These are phyloP conservation scores for Phaeosphaeria sp. DNA, from an alignment of 2,329 filamentous ascomycete genomes.

Conservation along the genomic window DNA sequence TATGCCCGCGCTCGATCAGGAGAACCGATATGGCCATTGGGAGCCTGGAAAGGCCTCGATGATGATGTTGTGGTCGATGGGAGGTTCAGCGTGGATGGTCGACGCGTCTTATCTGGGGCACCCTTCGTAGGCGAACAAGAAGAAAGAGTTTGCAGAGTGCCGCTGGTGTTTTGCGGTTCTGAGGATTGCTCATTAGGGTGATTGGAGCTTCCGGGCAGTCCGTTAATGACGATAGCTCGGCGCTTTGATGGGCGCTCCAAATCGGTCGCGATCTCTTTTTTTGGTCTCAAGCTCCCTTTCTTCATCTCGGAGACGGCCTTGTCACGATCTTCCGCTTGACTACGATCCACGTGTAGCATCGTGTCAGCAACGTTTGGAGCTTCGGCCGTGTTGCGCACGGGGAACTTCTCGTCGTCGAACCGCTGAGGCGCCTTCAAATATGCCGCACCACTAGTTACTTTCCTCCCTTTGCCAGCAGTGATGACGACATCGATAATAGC, in stretches of 20 bases:
- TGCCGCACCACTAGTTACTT: slow-evolving; percentile 22
- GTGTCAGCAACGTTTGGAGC: neutral
- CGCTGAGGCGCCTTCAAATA: slow-evolving; percentile 35
- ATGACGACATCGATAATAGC: slow-evolving; percentile 50
- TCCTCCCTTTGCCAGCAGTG: slow-evolving; percentile 37
- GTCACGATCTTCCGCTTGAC: neutral
- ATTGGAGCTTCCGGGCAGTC: neutral
- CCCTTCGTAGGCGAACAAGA: neutral
- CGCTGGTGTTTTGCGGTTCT: neutral
- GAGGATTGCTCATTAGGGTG: neutral
- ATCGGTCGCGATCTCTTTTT: neutral
- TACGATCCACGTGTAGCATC: neutral
- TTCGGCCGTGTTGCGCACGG: neutral
- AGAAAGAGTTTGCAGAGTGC: neutral
- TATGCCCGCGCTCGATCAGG: neutral
- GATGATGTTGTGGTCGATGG: neutral
- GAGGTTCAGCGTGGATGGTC: neutral
- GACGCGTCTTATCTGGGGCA: neutral
- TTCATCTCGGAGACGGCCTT: neutral
- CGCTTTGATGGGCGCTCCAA: neutral
- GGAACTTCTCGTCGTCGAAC: slow-evolving; percentile 29
- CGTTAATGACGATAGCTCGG: neutral
- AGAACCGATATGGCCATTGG: neutral
- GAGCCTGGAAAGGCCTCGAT: neutral
- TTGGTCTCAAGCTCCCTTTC: neutral